These are phyloP conservation scores for Colletotrichum cereale DNA, from an alignment of 2,329 filamentous ascomycete species.

Conservation along the genomic window DNA sequence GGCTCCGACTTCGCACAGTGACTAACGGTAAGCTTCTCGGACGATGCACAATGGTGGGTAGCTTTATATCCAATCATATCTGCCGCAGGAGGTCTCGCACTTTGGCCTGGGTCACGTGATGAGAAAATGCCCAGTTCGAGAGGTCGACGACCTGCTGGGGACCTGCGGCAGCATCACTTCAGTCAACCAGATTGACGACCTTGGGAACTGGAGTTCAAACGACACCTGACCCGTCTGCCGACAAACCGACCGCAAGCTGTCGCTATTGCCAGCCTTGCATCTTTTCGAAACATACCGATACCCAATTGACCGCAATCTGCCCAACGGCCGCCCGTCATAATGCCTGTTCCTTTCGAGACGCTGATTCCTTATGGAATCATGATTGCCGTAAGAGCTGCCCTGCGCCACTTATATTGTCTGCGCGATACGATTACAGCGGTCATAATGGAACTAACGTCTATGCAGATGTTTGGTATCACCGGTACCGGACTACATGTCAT, in stretches of 20 bases:
- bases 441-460: constrained; percentile 45
- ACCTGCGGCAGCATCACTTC: neutral
- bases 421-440: neutral
- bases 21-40: neutral
- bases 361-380: constrained; percentile 76
- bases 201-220: constrained; percentile 7
- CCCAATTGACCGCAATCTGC: constrained; percentile 37
- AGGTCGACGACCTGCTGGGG: neutral
- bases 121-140: neutral
- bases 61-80: neutral
- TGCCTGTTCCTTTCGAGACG: constrained; percentile 75
- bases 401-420: constrained; percentile 44
- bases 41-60: neutral
- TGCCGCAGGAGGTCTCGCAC: neutral
- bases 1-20: neutral
- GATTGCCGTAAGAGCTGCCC: constrained; percentile 59
- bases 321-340: constrained; percentile 51
- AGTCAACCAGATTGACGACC: neutral
- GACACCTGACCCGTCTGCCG: neutral
- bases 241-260: constrained; percentile 2
- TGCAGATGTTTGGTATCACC: constrained; percentile 73
- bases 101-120: neutral
- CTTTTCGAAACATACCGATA: constrained; percentile 2
- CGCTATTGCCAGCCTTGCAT: constrained; percentile 6
- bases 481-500: constrained; percentile 70